Evolutionary conservation across 1,284 basidiomycete species (phyloP), one percentile per base, ranked within the genome.

Genomic region (Tilletiaria anomala): DNA sequence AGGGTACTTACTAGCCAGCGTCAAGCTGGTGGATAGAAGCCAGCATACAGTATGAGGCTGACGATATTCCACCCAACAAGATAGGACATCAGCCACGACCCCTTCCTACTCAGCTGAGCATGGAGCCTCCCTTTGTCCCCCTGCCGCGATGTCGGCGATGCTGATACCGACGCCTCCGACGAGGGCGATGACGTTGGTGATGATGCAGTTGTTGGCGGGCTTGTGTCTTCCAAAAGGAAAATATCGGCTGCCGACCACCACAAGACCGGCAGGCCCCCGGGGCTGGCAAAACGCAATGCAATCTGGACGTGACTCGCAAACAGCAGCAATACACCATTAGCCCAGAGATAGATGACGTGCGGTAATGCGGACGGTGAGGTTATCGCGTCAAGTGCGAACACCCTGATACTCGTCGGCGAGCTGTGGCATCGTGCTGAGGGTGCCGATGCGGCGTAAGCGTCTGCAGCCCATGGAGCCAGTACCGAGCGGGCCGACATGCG

Each of bases 241-340:
- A 46, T 26, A 65, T 73, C 72, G 1, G 83, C 78, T 3, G 79
- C 78, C 11, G 77, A 79, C 88, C 88, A 94, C 68, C 86, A 88
- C 0, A 80, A 70, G 35, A 81, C 71, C 0, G 89, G 89, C 67
- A 88, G 74, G 2, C 53, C 56, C 1, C 61, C 61, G 0, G 82
- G 77, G 0, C 80, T 75, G 6, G 80, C 77, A 10, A 85, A 72
- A 3, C 91, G 79, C 2, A 97, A 75, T 1, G 80, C 73, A 50
- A 96, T 96, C 64, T 97, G 91, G 1, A 82, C 82, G 59, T 97
- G 86, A 0, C 87, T 82, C 4, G 76, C 74, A 57, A 89, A 76
- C 6, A 89, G 70, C 16, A 96, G 72, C 15, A 82, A 70, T 20
- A 29, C 2, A 0, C 73, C 61, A 5, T 75, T 73, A 37, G 83